Evolutionary conservation across 441 rosid species (phyloP).

Genomic region (Populus tomentosa): DNA sequence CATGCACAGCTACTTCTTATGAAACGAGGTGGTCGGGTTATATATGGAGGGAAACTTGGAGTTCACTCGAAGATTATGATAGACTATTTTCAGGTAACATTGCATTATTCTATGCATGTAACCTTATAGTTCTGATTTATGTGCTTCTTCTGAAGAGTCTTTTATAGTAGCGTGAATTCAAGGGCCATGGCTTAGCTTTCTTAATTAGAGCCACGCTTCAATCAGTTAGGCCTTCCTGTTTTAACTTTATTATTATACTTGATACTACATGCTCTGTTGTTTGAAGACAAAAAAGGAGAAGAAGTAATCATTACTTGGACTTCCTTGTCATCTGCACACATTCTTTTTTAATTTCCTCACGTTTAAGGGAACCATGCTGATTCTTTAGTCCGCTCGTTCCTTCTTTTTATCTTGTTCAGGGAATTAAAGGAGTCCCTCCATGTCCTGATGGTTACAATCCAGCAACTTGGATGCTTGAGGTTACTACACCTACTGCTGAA

Average conservation of each 20-base stretch:
- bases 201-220: not conserved
- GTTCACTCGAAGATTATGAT: slow-evolving; percentile 38
- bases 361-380: slow-evolving; percentile 47
- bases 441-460: slow-evolving; percentile 61
- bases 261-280: not conserved
- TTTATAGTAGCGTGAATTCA: too few relatives aligned
- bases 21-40: slow-evolving; percentile 95
- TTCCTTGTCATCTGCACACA: too few relatives aligned
- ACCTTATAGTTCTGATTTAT: not conserved
- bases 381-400: slow-evolving; percentile 26
- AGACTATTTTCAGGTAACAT: slow-evolving; percentile 62
- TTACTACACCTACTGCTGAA: slow-evolving; percentile 50
- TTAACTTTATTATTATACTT: not conserved
- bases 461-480: slow-evolving; percentile 95
- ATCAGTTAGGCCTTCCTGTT: not conserved
- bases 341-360: not conserved
- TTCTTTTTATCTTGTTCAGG: slow-evolving; percentile 4
- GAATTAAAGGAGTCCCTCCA: slow-evolving; percentile 7
- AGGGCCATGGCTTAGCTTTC: not conserved
- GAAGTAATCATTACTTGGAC: not conserved
- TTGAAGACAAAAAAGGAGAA: not conserved
- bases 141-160: not conserved
- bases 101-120: slow-evolving; percentile 2
- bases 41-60: slow-evolving; percentile 62
- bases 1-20: slow-evolving; percentile 74